Evolutionary conservation across 2,329 filamentous ascomycete species (phyloP), one percentile per base, ranked within the genome.

Genomic region (Colletotrichum liriopes): DNA sequence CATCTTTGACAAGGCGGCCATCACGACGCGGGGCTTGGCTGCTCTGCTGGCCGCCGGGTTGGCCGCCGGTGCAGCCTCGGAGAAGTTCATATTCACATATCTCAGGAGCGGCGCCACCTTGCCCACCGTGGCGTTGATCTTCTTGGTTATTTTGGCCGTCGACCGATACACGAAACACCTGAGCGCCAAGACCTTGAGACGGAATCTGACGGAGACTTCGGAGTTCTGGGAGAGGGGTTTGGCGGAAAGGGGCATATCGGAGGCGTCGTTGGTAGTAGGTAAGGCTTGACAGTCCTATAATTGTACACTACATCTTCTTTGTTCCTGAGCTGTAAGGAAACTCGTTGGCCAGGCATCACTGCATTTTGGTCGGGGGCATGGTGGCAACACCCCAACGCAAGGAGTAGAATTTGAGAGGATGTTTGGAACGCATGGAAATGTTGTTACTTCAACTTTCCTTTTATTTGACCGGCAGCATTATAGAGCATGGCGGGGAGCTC

Each of bases 111-210:
- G 59, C 8, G 70, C 70, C n/a, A 70, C 70, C 20, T 29, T 72
- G 3, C 70, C 65, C n/a, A 65, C 70, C 2, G 55, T 72, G 4
- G 70, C 71, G 16, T 35, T 35, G 6, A 60, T 65, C 5, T 70
- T 73, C 29, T 26, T 73, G 6, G 54, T 62, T 5, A 65, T 73
- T 14, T 23, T 70, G 20, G 71, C 49, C 20, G 37, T 73, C 16
- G 66, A 73, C 20, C 67, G 71, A 18, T 70, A 35, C 41, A 70
- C 71, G 8, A 73, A 70, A n/a, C 43, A 70, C 12, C 35, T 73
- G 35, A 73, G 61, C n/a, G 71, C 71, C 18, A 65, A 70, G 35
- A 69, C 54, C 5, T 41, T 70, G n/a, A 60, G 71, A 35, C 62
- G 66, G 2, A 70, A 73, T n/a, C 18, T 70, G 41, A 73, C 61